Conservation (phyloP, 441 rosid species). For the Aquilaria agallochum region DNA sequence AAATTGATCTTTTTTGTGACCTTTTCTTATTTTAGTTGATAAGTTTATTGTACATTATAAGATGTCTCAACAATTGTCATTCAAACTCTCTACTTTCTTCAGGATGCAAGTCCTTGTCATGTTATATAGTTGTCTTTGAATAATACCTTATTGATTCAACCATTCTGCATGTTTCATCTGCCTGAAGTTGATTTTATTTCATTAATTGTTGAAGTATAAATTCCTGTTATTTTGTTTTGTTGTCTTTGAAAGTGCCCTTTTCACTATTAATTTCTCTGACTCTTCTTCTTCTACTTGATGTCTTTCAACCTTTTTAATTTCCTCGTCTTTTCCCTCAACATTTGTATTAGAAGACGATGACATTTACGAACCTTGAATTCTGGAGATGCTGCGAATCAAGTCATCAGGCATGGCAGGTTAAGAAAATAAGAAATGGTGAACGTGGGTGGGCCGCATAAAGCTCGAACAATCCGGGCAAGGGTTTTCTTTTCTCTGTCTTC, state of each 20-base stretch:
- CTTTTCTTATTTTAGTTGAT: too few species aligned
- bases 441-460: constrained; percentile 86
- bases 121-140: neutral
- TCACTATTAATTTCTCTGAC: constrained; percentile 13
- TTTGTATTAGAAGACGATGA: constrained; percentile 3
- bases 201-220: neutral
- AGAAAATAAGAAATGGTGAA: constrained; percentile 80
- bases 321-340: neutral
- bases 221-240: constrained; percentile 1
- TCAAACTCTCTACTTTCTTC: too few species aligned
- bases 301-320: too few species aligned
- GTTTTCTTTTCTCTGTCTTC: constrained; percentile 1
- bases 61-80: neutral
- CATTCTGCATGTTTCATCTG: constrained; percentile 8
- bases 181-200: constrained; percentile 7
- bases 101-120: too few species aligned
- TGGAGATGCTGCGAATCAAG: constrained; percentile 98
- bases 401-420: constrained; percentile 75
- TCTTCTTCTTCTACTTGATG: too few species aligned
- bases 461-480: constrained; percentile 69
- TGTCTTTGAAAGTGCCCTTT: constrained; percentile 14
- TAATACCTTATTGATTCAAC: constrained; percentile 2
- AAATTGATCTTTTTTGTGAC: too few species aligned
- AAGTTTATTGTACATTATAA: neutral
- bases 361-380: constrained; percentile 83